Evolutionary conservation across 768 basidiomycete genomes (phyloP).

Genomic region (Trametes cinnabarina): DNA sequence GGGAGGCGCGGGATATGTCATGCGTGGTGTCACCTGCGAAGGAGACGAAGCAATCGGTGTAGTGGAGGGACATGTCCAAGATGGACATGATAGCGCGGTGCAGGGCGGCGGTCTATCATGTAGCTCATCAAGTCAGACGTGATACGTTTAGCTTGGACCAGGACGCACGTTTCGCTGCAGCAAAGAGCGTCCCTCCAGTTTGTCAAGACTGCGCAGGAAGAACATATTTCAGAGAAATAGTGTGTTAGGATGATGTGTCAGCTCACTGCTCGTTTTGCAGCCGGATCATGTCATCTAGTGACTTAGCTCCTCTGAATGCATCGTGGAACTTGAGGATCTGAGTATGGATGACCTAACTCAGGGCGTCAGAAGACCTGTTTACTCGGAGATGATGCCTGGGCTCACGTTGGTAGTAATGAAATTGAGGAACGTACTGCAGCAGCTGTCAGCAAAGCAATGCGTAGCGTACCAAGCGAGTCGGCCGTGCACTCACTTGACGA

Average conservation of each 20-base stretch:
- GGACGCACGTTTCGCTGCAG: conserved; percentile 53
- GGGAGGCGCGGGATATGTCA: conserved; percentile 42
- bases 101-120: conserved; percentile 55
- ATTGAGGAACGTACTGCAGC: conserved; percentile 55
- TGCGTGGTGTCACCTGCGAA: conserved; percentile 62
- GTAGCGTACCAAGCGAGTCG: not conserved
- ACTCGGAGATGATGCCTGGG: conserved; percentile 11
- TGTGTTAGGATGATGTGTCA: no score
- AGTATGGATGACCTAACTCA: conserved; percentile 62
- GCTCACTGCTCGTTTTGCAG: conserved; percentile 72
- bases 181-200: conserved; percentile 60
- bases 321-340: conserved; percentile 61
- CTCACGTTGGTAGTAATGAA: conserved; percentile 71
- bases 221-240: no score
- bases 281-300: conserved; percentile 74
- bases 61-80: conserved; percentile 72
- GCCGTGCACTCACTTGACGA: conserved; percentile 69
- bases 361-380: not conserved
- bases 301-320: conserved; percentile 49
- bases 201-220: conserved; percentile 48
- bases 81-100: conserved; percentile 66
- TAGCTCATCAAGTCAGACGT: not conserved
- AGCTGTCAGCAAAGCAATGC: not conserved
- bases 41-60: conserved; percentile 59
- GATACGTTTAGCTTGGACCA: not conserved